Conservation (phyloP, 768 basidiomycete genomes). For the Calocera viscosa region DNA sequence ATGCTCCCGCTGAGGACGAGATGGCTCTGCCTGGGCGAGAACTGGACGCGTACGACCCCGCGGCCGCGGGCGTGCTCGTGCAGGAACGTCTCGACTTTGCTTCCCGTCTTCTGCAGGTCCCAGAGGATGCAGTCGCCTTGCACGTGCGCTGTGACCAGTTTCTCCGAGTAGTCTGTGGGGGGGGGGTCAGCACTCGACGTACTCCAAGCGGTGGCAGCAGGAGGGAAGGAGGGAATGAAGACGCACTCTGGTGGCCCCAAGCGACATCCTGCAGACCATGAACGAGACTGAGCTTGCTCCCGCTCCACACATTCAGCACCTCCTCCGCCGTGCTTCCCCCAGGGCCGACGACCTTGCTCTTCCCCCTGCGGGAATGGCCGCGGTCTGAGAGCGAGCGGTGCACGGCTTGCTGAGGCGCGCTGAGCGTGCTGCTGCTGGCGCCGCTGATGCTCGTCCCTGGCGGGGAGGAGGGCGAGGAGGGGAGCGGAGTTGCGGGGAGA, state of each 20-base stretch:
- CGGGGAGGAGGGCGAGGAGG: neutral
- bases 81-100: neutral
- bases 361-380: neutral
- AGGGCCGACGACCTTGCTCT: neutral
- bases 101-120: neutral
- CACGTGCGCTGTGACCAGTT: neutral
- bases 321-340: conserved; percentile 5
- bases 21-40: neutral
- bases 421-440: neutral
- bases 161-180: neutral
- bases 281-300: neutral
- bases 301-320: neutral
- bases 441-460: neutral
- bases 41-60: neutral
- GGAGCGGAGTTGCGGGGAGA: neutral
- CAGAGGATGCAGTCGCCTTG: conserved; percentile 7
- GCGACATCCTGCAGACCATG: conserved; percentile 6
- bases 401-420: neutral
- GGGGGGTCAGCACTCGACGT: neutral
- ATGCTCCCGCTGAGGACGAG: neutral
- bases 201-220: neutral
- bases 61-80: conserved; percentile 2
- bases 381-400: neutral
- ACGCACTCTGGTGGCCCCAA: conserved; percentile 1
- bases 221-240: neutral